Evolutionary conservation across 306 rosid genomes (phyloP).

Genomic region (Crotalaria pallida): DNA sequence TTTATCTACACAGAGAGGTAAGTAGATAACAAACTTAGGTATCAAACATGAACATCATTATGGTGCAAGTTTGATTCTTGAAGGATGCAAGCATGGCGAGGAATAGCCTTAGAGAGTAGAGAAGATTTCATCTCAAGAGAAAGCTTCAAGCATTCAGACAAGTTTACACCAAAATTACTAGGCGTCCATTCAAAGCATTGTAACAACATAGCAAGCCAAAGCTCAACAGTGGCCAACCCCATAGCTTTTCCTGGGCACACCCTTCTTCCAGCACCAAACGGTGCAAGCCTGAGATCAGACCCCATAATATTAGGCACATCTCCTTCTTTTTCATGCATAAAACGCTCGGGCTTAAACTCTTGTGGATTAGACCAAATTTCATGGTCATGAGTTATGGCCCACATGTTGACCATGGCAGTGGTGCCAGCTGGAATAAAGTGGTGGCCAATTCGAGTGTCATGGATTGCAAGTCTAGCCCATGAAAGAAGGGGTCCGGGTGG

Average conservation of each 20-base stretch:
- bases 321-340: no score
- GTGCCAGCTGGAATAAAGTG: slow-evolving; percentile 76
- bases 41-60: no score
- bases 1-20: no score
- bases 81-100: slow-evolving; percentile 22
- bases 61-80: background rate
- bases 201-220: slow-evolving; percentile 64
- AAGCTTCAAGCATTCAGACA: slow-evolving; percentile 63
- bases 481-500: slow-evolving; percentile 87
- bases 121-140: slow-evolving; percentile 61
- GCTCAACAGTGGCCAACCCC: slow-evolving; percentile 70
- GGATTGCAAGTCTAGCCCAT: slow-evolving; percentile 75
- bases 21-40: no score
- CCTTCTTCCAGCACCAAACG: slow-evolving; percentile 75
- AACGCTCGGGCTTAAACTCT: slow-evolving; percentile 54
- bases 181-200: slow-evolving; percentile 55
- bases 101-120: slow-evolving; percentile 38
- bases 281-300: slow-evolving; percentile 71
- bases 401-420: slow-evolving; percentile 82
- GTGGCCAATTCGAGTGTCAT: slow-evolving; percentile 46
- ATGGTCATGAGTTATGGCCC: slow-evolving; percentile 62
- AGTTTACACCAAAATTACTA: slow-evolving; percentile 31
- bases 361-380: slow-evolving; percentile 49
- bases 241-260: slow-evolving; percentile 79
- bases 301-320: slow-evolving; percentile 46